These are phyloP conservation scores for Tagetes patula DNA, from an alignment of 129 eudicot genomes.

Conservation along the genomic window DNA sequence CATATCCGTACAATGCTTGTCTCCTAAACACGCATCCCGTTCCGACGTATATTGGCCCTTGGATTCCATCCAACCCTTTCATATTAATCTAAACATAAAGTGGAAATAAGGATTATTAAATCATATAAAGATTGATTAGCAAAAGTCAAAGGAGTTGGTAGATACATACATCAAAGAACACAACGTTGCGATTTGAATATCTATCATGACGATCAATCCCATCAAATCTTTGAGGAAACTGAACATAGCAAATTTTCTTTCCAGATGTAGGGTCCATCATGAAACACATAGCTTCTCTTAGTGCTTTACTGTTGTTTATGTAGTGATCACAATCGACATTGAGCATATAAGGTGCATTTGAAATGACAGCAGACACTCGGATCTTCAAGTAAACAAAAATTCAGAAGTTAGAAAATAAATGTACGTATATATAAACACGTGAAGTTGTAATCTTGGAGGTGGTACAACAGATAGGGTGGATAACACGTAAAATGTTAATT, in stretches of 20 bases:
- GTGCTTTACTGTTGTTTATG: conserved; percentile 80
- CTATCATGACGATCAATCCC: conserved; percentile 89
- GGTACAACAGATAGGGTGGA: neutral
- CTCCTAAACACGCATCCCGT: conserved; percentile 93
- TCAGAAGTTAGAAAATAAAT: conserved; percentile 1
- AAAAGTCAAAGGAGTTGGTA: conserved; percentile 18
- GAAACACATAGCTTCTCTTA: conserved; percentile 87
- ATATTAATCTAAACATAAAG: conserved; percentile 58
- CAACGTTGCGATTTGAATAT: conserved; percentile 86
- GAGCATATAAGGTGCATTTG: conserved; percentile 86
- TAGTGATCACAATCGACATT: conserved; percentile 96
- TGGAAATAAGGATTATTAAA: neutral
- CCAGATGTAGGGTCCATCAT: conserved; percentile 93
- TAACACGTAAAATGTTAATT: neutral
- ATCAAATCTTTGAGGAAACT: conserved; percentile 86
- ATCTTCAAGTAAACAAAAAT: conserved; percentile 39
- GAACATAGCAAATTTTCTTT: conserved; percentile 83
- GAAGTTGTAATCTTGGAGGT: neutral
- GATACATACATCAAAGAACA: conserved; percentile 87
- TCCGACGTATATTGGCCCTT: conserved; percentile 92
- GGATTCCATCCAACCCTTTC: conserved; percentile 93
- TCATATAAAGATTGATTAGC: neutral
- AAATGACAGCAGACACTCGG: conserved; percentile 74
- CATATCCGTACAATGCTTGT: conserved; percentile 86
- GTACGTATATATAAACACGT: neutral